Evolutionary conservation across 768 basidiomycete genomes (phyloP).

Genomic region (Termitomyces sp.): DNA sequence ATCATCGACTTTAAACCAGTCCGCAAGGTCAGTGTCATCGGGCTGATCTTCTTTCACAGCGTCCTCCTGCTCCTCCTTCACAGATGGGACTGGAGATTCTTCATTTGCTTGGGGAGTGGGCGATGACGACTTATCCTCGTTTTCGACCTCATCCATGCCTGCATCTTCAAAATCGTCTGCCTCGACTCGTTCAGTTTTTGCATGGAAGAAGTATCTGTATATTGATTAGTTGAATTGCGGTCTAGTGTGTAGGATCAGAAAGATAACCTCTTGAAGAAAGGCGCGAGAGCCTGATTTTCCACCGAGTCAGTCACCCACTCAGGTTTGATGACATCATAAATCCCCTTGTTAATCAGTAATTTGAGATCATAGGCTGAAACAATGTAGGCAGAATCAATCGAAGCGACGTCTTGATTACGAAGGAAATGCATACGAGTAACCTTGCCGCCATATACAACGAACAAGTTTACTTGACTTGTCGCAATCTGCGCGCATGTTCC

Average conservation of each 20-base stretch:
- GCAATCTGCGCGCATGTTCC: constrained; percentile 63
- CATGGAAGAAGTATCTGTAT: constrained; percentile 75
- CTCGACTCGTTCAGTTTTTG: constrained; percentile 48
- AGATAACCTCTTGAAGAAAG: constrained; percentile 70
- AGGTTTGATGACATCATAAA: constrained; percentile 73
- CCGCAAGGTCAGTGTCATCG: constrained; percentile 49
- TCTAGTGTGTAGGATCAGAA: background rate
- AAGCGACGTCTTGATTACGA: constrained; percentile 1
- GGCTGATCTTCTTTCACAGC: constrained; percentile 23
- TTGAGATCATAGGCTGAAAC: constrained; percentile 66
- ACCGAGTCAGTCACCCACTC: constrained; percentile 83
- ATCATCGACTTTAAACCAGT: constrained; percentile 59
- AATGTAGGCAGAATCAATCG: background rate
- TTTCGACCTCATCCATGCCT: constrained; percentile 21
- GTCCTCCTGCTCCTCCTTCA: constrained; percentile 22
- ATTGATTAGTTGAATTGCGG: background rate
- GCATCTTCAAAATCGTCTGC: constrained; percentile 52
- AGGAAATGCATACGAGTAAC: constrained; percentile 53
- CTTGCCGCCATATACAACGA: constrained; percentile 68
- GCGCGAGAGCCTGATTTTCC: constrained; percentile 47
- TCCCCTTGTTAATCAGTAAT: constrained; percentile 65
- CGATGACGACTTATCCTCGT: constrained; percentile 1
- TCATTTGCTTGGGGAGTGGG: background rate
- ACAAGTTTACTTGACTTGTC: constrained; percentile 46
- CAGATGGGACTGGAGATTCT: background rate